phyloP scores from a whole-genome alignment of 805 yeast genomes.

The Saturnispora serradocipensis region DNA sequence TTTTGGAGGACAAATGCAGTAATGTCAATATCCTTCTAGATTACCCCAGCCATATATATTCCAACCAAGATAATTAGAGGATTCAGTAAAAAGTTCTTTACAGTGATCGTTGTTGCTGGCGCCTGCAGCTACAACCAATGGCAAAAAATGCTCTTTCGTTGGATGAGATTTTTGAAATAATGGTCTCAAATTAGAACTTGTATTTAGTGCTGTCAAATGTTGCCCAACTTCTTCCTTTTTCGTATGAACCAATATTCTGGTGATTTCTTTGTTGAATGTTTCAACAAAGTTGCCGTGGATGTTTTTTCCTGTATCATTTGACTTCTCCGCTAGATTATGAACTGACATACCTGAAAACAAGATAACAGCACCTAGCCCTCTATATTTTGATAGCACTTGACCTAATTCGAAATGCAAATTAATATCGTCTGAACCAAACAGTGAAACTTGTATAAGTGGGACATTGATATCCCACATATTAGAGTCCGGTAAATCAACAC shows the following conservation, averaged over 20 bases:
- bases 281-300: slow-evolving; percentile 37
- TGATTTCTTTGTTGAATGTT: slow-evolving; percentile 41
- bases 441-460: slow-evolving; percentile 42
- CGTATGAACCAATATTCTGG: slow-evolving; percentile 27
- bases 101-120: slow-evolving; percentile 38
- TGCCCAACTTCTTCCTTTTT: slow-evolving; percentile 25
- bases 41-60: slow-evolving; percentile 44
- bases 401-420: slow-evolving; percentile 46
- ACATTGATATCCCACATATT: slow-evolving; percentile 36
- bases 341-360: slow-evolving; percentile 72
- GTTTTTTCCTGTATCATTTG: slow-evolving; percentile 11
- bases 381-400: slow-evolving; percentile 37
- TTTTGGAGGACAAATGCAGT: background rate
- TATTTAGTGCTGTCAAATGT: slow-evolving; percentile 28
- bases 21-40: background rate
- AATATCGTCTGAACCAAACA: slow-evolving; percentile 34
- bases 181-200: slow-evolving; percentile 18
- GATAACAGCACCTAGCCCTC: slow-evolving; percentile 45
- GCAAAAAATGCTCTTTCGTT: slow-evolving; percentile 64
- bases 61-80: slow-evolving; percentile 50
- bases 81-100: slow-evolving; percentile 38
- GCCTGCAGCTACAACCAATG: slow-evolving; percentile 52
- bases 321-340: slow-evolving; percentile 56
- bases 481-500: slow-evolving; percentile 24
- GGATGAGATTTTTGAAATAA: slow-evolving; percentile 53